Conservation (phyloP, 805 yeast genomes). For the Aciculoconidium aculeatum region DNA sequence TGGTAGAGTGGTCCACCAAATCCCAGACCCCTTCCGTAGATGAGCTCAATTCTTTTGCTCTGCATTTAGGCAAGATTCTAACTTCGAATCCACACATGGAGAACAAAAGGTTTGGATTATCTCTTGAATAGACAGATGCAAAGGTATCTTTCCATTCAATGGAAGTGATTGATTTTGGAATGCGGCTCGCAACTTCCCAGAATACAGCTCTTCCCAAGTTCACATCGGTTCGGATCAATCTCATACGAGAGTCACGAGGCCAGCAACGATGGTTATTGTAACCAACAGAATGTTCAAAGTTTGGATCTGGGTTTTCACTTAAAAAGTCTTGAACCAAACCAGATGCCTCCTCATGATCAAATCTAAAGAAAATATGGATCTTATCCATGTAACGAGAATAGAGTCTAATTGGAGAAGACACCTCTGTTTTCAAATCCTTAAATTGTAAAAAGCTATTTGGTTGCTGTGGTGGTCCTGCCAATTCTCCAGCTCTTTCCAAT, state of each 20-base stretch:
- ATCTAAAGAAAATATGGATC: slow-evolving; percentile 72
- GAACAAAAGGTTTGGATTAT: slow-evolving; percentile 83
- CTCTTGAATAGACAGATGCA: slow-evolving; percentile 85
- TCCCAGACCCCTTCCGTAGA: slow-evolving; percentile 90
- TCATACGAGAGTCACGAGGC: slow-evolving; percentile 92
- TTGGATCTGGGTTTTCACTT: slow-evolving; percentile 87
- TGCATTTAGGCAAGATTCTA: slow-evolving; percentile 69
- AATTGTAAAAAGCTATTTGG: slow-evolving; percentile 82
- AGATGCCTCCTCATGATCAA: slow-evolving; percentile 65
- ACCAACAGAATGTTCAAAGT: slow-evolving; percentile 78
- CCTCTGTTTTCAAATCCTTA: slow-evolving; percentile 51
- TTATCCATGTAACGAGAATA: slow-evolving; percentile 83
- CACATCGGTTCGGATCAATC: slow-evolving; percentile 84
- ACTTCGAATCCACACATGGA: slow-evolving; percentile 96
- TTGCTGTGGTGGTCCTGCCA: slow-evolving; percentile 69
- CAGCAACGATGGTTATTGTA: slow-evolving; percentile 88
- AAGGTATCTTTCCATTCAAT: slow-evolving; percentile 75
- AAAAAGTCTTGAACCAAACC: slow-evolving; percentile 72
- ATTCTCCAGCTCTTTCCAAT: slow-evolving; percentile 74
- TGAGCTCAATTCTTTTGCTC: slow-evolving; percentile 49
- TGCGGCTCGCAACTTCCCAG: slow-evolving; percentile 80
- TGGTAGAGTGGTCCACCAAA: slow-evolving; percentile 59
- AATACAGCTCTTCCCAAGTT: slow-evolving; percentile 86
- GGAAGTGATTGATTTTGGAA: slow-evolving; percentile 70
- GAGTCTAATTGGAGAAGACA: slow-evolving; percentile 66